phyloP scores from a whole-genome alignment of 2,329 filamentous ascomycete genomes.

The Xylaria sp. region DNA sequence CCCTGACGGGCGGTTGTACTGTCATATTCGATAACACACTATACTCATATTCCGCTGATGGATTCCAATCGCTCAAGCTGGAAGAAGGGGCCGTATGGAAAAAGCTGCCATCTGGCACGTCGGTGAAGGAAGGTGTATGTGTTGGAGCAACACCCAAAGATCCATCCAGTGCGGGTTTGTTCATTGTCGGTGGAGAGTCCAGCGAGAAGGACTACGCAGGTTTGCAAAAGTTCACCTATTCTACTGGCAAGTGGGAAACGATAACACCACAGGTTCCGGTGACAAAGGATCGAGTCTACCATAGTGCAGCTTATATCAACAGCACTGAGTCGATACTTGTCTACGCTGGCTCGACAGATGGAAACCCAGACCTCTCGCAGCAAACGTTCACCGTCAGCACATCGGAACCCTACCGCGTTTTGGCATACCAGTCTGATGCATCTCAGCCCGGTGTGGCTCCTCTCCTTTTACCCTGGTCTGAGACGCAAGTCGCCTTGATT shows the following conservation, averaged over 20 bases:
- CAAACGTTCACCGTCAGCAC: conserved; percentile 72
- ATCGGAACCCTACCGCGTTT: conserved; percentile 57
- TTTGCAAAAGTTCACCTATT: conserved; percentile 61
- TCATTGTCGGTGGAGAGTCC: conserved; percentile 70
- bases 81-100: conserved; percentile 67
- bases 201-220: conserved; percentile 58
- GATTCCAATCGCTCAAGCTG: conserved; percentile 69
- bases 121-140: conserved; percentile 71
- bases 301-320: conserved; percentile 70
- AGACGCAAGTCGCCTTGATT: conserved; percentile 64
- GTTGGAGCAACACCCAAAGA: conserved; percentile 63
- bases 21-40: conserved; percentile 75
- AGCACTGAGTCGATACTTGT: conserved; percentile 67
- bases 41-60: conserved; percentile 72
- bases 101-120: conserved; percentile 56
- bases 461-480: conserved; percentile 68
- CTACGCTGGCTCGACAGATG: conserved; percentile 69
- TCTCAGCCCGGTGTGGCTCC: conserved; percentile 63
- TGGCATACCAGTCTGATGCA: conserved; percentile 50
- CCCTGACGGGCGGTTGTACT: conserved; percentile 74
- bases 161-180: conserved; percentile 58
- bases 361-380: conserved; percentile 52
- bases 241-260: conserved; percentile 49
- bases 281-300: conserved; percentile 64
- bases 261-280: conserved; percentile 43